Evolutionary conservation across 768 basidiomycete genomes (phyloP).

Genomic region (Tylopilus sp.): DNA sequence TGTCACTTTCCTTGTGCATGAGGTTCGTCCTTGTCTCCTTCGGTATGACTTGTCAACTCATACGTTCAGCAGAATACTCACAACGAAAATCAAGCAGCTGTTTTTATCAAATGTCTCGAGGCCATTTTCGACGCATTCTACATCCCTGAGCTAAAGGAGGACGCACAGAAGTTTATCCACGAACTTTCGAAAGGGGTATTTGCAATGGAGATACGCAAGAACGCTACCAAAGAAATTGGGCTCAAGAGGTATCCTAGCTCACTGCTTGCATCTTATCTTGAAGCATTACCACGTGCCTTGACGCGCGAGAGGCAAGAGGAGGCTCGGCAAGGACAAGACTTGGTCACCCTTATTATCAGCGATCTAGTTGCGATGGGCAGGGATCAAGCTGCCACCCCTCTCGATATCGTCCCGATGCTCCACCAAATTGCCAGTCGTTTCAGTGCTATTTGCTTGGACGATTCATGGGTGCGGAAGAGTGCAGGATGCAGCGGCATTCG

Average conservation of each 20-base stretch:
- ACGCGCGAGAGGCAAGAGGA: conserved; percentile 64
- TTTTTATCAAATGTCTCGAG: conserved; percentile 67
- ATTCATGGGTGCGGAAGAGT: conserved; percentile 84
- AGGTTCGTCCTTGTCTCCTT: conserved; percentile 46
- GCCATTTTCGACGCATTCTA: conserved; percentile 78
- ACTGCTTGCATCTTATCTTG: conserved; percentile 69
- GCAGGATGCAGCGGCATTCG: conserved; percentile 87
- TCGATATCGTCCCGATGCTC: conserved; percentile 63
- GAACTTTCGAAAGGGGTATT: conserved; percentile 72
- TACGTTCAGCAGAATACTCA: conserved; percentile 53
- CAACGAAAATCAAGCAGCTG: conserved; percentile 69
- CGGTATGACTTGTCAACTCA: conserved; percentile 1
- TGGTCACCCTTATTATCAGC: conserved; percentile 61
- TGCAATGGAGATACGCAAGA: conserved; percentile 65
- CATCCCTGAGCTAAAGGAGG: conserved; percentile 60
- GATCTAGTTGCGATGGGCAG: conserved; percentile 60
- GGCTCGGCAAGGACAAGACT: conserved; percentile 51
- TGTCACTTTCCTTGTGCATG: conserved; percentile 66
- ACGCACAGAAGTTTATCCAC: conserved; percentile 67
- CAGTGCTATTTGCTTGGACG: conserved; percentile 84
- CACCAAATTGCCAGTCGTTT: conserved; percentile 84
- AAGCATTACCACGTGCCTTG: conserved; percentile 73
- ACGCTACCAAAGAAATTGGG: conserved; percentile 50
- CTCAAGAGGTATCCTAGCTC: conserved; percentile 53
- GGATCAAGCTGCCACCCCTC: conserved; percentile 43